phyloP scores from a whole-genome alignment of 805 yeast genomes.

The Saccharomycopsis synnaedendra region DNA sequence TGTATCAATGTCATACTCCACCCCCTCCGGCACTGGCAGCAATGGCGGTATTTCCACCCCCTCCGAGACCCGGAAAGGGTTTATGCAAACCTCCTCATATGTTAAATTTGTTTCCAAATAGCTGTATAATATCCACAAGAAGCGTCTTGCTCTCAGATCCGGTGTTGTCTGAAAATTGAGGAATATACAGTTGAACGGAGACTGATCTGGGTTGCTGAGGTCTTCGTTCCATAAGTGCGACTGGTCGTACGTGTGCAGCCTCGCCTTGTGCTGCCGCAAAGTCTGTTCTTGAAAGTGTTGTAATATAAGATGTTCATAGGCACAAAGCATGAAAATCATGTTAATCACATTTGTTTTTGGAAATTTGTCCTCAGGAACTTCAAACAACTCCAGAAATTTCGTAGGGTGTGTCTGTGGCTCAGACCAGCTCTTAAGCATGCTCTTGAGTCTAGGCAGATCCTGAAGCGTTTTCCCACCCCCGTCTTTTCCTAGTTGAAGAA shows the following conservation, averaged over 20 bases:
- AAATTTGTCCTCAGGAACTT: constrained; percentile 18
- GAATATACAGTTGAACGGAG: constrained; percentile 64
- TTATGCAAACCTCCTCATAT: constrained; percentile 34
- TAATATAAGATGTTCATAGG: constrained; percentile 44
- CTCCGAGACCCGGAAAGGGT: constrained; percentile 42
- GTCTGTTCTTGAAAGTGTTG: constrained; percentile 20
- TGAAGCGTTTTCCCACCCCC: constrained; percentile 63
- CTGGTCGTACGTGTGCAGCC: background rate
- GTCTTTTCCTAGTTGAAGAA: constrained; percentile 47
- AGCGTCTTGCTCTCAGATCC: constrained; percentile 52
- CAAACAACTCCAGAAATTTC: constrained; percentile 34
- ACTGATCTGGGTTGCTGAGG: constrained; percentile 22
- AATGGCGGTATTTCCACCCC: constrained; percentile 32
- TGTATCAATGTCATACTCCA: constrained; percentile 30
- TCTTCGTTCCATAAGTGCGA: constrained; percentile 10
- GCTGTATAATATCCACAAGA: constrained; percentile 76
- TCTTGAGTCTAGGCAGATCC: constrained; percentile 88
- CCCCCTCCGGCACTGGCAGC: constrained; percentile 19
- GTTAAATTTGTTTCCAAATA: constrained; percentile 64
- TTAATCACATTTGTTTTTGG: constrained; percentile 61
- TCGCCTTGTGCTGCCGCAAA: constrained; percentile 1
- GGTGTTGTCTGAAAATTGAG: constrained; percentile 53
- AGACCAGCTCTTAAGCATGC: constrained; percentile 79
- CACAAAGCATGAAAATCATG: constrained; percentile 61
- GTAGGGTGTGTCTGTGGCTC: constrained; percentile 49